These are phyloP conservation scores for Stachybotrys elegans DNA, from an alignment of 2,329 filamentous ascomycete species.

Conservation along the genomic window DNA sequence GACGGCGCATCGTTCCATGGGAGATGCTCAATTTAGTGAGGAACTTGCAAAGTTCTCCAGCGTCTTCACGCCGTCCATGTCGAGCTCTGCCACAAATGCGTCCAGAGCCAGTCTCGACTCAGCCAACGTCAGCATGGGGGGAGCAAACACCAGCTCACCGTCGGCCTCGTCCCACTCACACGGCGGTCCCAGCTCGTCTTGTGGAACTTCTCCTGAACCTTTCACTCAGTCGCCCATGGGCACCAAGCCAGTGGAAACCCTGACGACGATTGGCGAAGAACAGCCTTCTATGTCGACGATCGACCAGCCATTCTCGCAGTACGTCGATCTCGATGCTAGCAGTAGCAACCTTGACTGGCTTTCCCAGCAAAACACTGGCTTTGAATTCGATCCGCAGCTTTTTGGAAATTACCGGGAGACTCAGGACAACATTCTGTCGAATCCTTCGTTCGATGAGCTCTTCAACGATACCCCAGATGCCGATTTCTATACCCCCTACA, in stretches of 20 bases:
- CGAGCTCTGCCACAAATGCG: conserved; percentile 37
- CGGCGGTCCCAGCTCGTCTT: conserved; percentile 57
- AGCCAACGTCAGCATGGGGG: conserved; percentile 37
- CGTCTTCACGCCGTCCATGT: conserved; percentile 54
- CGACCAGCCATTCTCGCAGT: conserved; percentile 26
- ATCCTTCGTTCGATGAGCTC: conserved; percentile 66
- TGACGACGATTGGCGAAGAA: conserved; percentile 64
- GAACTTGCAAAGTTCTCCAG: conserved; percentile 51
- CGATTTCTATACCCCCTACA: conserved; percentile 79
- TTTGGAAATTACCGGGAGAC: conserved; percentile 92
- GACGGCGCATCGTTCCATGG: conserved; percentile 10
- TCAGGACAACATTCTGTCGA: conserved; percentile 71
- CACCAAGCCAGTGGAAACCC: conserved; percentile 58
- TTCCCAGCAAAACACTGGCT: conserved; percentile 73
- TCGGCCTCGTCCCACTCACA: conserved; percentile 59
- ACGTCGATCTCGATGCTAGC: conserved; percentile 34
- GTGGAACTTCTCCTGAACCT: conserved; percentile 74
- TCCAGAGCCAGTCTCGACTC: conserved; percentile 50
- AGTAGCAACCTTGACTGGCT: conserved; percentile 66
- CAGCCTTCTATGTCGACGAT: conserved; percentile 37
- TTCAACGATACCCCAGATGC: conserved; percentile 74
- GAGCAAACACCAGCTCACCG: conserved; percentile 55
- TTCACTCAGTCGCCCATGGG: conserved; percentile 64
- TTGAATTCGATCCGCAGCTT: conserved; percentile 83
- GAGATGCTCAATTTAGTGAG: conserved; percentile 32